Conservation (phyloP, 306 rosid species). For the Corylus americana region DNA sequence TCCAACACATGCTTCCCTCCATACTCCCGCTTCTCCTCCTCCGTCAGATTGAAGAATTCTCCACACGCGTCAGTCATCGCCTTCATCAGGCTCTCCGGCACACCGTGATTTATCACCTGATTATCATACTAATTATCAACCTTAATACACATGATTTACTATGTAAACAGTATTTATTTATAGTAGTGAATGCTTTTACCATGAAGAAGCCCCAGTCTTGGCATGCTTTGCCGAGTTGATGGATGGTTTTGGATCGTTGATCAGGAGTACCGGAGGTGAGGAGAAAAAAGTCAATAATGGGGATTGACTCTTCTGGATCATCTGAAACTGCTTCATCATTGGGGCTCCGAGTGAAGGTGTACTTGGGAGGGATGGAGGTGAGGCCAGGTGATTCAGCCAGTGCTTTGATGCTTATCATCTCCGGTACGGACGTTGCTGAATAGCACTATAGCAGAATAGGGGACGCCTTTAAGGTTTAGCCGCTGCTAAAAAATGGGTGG, state of each 20-base stretch:
- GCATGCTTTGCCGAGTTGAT: slow-evolving; percentile 47
- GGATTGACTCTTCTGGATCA: slow-evolving; percentile 28
- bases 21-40: slow-evolving; percentile 47
- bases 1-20: slow-evolving; percentile 31
- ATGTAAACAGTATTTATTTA: too few species aligned
- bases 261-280: slow-evolving; percentile 21
- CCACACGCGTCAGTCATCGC: slow-evolving; percentile 31
- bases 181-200: slow-evolving; percentile 16
- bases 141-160: too few species aligned
- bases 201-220: slow-evolving; percentile 53
- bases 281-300: slow-evolving; percentile 43
- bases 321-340: slow-evolving; percentile 7
- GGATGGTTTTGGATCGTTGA: slow-evolving; percentile 36
- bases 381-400: slow-evolving; percentile 34
- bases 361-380: slow-evolving; percentile 34
- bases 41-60: slow-evolving; percentile 37
- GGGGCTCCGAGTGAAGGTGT: slow-evolving; percentile 16
- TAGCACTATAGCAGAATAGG: too few species aligned
- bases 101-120: slow-evolving; percentile 29
- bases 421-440: neutral
- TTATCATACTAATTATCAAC: slow-evolving; percentile 23
- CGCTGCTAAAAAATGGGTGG: too few species aligned
- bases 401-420: slow-evolving; percentile 27
- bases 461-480: too few species aligned
- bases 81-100: slow-evolving; percentile 33